phyloP scores from a whole-genome alignment of 371 early-diverging fungal species.

The Fennellomyces sp. region DNA sequence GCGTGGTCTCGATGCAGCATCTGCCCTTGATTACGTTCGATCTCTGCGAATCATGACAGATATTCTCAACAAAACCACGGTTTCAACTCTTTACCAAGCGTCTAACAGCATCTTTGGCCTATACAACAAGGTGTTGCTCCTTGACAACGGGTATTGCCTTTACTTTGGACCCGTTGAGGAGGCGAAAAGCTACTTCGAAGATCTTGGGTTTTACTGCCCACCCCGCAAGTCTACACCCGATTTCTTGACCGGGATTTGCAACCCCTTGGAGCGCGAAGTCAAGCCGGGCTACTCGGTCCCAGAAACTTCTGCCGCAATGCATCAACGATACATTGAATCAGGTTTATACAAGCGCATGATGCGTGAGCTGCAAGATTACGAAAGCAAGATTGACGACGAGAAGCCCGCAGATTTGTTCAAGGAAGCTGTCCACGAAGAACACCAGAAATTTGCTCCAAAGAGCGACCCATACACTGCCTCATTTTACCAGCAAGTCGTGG shows the following conservation, averaged over 20 bases:
- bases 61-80: slow-evolving; percentile 61
- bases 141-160: slow-evolving; percentile 73
- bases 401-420: slow-evolving; percentile 38
- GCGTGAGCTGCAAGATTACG: slow-evolving; percentile 12
- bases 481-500: slow-evolving; percentile 49
- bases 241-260: slow-evolving; percentile 74
- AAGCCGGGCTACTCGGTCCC: slow-evolving; percentile 57
- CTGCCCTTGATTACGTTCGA: slow-evolving; percentile 79
- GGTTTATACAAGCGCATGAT: slow-evolving; percentile 44
- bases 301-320: slow-evolving; percentile 45
- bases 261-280: slow-evolving; percentile 61
- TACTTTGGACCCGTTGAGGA: slow-evolving; percentile 74
- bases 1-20: slow-evolving; percentile 89
- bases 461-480: slow-evolving; percentile 51
- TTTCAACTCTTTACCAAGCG: slow-evolving; percentile 72
- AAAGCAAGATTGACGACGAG: slow-evolving; percentile 9
- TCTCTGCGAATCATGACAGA: slow-evolving; percentile 72
- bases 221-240: slow-evolving; percentile 76
- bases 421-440: slow-evolving; percentile 41
- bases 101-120: slow-evolving; percentile 75
- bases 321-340: slow-evolving; percentile 43
- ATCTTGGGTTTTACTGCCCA: slow-evolving; percentile 71
- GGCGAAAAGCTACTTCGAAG: slow-evolving; percentile 69
- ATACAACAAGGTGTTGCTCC: slow-evolving; percentile 74
- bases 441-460: slow-evolving; percentile 37